A percentile compares a stretch with the other conserved stretches of the same genome.
Conservation (phyloP, 306 rosid genomes). For the Luffa aegyptiaca region DNA sequence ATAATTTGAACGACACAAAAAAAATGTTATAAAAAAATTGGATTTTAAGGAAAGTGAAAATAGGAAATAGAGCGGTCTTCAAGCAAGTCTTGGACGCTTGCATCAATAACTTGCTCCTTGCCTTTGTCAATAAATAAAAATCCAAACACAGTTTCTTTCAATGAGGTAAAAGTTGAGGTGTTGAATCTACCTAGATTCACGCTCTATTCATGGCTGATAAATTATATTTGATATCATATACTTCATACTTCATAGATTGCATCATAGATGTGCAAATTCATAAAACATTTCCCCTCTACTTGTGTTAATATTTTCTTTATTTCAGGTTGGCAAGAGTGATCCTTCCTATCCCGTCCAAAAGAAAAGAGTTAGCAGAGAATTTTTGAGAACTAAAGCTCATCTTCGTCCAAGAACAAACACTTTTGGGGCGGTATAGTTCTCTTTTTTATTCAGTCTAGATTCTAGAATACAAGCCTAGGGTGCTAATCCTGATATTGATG, state of each 20-base stretch:
- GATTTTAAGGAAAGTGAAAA: background rate
- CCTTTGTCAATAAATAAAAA: background rate
- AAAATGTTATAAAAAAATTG: background rate
- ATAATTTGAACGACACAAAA: background rate
- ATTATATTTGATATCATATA: background rate
- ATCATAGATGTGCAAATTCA: background rate
- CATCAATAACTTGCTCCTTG: background rate
- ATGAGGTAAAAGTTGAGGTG: background rate
- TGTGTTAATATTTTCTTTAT: background rate
- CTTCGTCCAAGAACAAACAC: constrained; percentile 93
- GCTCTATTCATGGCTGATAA: background rate
- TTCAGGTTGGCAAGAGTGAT: constrained; percentile 80
- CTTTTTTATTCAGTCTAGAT: constrained; percentile 1
- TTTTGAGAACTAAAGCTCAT: constrained; percentile 92
- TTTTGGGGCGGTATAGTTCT: constrained; percentile 80
- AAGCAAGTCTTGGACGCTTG: background rate
- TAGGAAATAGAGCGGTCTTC: background rate
- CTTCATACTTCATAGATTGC: background rate
- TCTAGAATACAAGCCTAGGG: background rate
- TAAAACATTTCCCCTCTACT: background rate
- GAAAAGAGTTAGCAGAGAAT: constrained; percentile 85
- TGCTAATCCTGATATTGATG: background rate
- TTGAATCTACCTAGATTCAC: background rate
- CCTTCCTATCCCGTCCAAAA: constrained; percentile 92
- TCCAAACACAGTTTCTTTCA: background rate